Conservation (phyloP, 2,329 filamentous ascomycete species). For the Aspergillus brunneoviolaceus region DNA sequence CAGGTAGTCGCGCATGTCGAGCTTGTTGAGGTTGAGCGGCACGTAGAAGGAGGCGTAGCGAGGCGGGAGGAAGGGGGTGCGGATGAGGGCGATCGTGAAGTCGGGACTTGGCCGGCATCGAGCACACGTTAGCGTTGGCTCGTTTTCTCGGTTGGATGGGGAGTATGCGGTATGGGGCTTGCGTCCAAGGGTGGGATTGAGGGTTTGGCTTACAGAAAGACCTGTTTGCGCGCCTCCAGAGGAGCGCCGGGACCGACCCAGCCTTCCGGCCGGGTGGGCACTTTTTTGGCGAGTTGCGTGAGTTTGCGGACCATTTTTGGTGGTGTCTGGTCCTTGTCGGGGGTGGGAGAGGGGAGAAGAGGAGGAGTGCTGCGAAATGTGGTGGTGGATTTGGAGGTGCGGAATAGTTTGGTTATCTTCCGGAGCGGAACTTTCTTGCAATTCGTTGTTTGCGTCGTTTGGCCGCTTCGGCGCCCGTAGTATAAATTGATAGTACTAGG, state of each 20-base stretch:
- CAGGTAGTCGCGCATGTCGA: constrained; percentile 94
- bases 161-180: neutral
- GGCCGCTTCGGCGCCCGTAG: constrained; percentile 36
- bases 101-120: neutral
- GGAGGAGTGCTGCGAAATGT: neutral
- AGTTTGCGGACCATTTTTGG: constrained; percentile 33
- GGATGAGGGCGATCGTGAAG: constrained; percentile 76
- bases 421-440: constrained; percentile 31
- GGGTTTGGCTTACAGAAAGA: constrained; percentile 50
- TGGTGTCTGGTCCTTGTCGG: neutral
- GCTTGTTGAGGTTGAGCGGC: constrained; percentile 89
- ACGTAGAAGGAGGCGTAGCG: constrained; percentile 88
- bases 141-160: no score
- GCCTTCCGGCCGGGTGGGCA: constrained; percentile 26
- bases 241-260: constrained; percentile 28
- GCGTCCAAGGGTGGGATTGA: neutral
- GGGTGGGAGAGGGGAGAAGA: neutral
- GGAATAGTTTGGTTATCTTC: neutral
- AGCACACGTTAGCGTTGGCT: no score
- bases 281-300: constrained; percentile 18
- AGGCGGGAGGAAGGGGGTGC: constrained; percentile 68
- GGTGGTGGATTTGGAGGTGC: neutral
- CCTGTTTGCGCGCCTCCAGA: constrained; percentile 43
- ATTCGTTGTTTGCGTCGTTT: constrained; percentile 30
- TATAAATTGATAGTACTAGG: no score